Evolutionary conservation across 2,329 filamentous ascomycete species (phyloP), one percentile per base, ranked within the genome.

Genomic region (Boeremia lycopersici): DNA sequence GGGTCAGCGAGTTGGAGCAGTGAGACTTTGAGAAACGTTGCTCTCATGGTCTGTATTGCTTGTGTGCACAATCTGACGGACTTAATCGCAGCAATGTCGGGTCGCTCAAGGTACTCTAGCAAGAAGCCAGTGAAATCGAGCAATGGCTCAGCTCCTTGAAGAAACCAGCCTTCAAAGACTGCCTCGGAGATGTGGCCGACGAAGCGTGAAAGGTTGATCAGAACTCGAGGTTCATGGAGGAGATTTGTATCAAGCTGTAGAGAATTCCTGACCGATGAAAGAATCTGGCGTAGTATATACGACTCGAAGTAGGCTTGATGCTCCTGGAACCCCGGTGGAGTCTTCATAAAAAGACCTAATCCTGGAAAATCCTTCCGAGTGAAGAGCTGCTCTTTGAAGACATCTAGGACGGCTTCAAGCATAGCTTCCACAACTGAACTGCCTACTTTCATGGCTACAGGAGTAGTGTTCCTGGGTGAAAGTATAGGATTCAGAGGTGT

Each of bases 251-350:
- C 85, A 2, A 88, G 76, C 56, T 90, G 86, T 8, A 98, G 82
- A 19, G 85, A 81, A 53, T 84, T 89, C 30, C 85, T 84, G 13
- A 96, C 77, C 28, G 89, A 85, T 3, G 86, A 83, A 40, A 97
- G 83, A 0, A 90, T 86, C 60, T 88, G 89, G 26, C 87, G 85
- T 17, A 98, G 79, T 3, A 98, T 79, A 69, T 93, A 97, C 0
- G 95, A 96, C 70, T 96, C 91, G 62, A 99, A 97, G 71, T 93
- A 96, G 0, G 92, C 91, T 67, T 97, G 93, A 64, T 98, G 92
- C 70, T 98, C 95, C 63, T 93, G 86, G 67, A 96, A 96, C 0
- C 93, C 93, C 0, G 95, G 91, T 1, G 96, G 95, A 0, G 93
- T 89, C 71, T 95, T 96, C 48, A 90, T 79, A 68, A 91, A 96